These are phyloP conservation scores for Mychonastes homosphaera DNA, from an alignment of 139 green algal genomes.

Conservation along the genomic window DNA sequence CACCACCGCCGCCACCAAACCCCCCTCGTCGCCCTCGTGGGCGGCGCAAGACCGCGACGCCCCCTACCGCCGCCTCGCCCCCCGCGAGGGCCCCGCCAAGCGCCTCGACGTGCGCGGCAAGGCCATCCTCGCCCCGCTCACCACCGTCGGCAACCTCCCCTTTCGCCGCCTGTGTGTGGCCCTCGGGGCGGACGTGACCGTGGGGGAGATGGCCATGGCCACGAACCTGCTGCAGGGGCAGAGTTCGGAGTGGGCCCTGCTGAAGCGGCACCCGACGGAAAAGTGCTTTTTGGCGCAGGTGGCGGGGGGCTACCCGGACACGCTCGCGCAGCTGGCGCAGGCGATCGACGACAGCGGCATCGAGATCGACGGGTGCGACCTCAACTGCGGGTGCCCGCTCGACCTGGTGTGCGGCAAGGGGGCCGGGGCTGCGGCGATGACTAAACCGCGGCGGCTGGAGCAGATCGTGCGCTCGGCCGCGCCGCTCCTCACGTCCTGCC, in stretches of 20 bases:
- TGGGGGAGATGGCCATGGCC: constrained; percentile 90
- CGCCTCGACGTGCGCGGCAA: constrained; percentile 74
- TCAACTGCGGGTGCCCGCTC: constrained; percentile 68
- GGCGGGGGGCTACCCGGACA: constrained; percentile 68
- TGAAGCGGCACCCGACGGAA: constrained; percentile 84
- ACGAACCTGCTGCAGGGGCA: constrained; percentile 89
- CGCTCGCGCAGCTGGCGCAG: constrained; percentile 51
- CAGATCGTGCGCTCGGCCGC: constrained; percentile 49
- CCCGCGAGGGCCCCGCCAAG: constrained; percentile 6
- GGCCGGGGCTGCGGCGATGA: constrained; percentile 73
- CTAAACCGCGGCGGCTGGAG: constrained; percentile 53
- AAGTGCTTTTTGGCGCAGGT: constrained; percentile 93
- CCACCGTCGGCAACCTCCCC: constrained; percentile 90
- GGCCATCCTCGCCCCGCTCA: constrained; percentile 88
- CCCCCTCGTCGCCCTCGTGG: not conserved
- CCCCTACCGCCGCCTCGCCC: not conserved
- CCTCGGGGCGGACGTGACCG: constrained; percentile 77
- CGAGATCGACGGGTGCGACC: constrained; percentile 83
- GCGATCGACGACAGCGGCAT: constrained; percentile 59
- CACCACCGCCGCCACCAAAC: not conserved
- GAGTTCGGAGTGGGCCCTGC: constrained; percentile 87
- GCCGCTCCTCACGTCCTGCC: constrained; percentile 33
- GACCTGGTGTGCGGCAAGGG: constrained; percentile 44
- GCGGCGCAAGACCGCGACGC: not conserved
- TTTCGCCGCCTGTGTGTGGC: constrained; percentile 84